Evolutionary conservation across 352 stramenopile genomes (phyloP).

Genomic region (Albugo candida): DNA sequence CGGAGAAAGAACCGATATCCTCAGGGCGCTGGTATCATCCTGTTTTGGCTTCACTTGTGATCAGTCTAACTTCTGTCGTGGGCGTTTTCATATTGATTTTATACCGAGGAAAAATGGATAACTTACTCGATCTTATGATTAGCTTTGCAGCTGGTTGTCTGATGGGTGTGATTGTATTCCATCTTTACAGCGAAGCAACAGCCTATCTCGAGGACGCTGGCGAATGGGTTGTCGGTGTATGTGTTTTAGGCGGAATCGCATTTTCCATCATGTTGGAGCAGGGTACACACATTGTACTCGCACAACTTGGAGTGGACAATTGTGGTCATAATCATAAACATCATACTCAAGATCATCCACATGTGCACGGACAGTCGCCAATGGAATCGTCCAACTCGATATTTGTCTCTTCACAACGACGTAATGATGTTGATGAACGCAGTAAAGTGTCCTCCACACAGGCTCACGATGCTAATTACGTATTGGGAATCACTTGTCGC

Average conservation of each 20-base stretch:
- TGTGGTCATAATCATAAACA: slow-evolving; percentile 3
- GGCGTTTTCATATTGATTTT: slow-evolving; percentile 9
- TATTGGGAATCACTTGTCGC: too few relatives aligned
- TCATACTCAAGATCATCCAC: background rate
- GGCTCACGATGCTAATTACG: too few relatives aligned
- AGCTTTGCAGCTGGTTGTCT: slow-evolving; percentile 13
- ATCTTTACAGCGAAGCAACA: slow-evolving; percentile 17
- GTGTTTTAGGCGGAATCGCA: slow-evolving; percentile 13
- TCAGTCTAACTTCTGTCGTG: slow-evolving; percentile 9
- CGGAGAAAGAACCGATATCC: background rate
- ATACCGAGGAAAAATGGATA: slow-evolving; percentile 5
- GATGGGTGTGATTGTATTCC: slow-evolving; percentile 19
- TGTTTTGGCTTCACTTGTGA: slow-evolving; percentile 7
- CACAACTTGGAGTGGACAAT: slow-evolving; percentile 9
- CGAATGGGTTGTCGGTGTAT: slow-evolving; percentile 15
- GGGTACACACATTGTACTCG: slow-evolving; percentile 12
- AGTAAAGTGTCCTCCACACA: too few relatives aligned
- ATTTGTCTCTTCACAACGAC: too few relatives aligned
- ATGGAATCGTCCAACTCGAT: too few relatives aligned
- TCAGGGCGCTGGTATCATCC: slow-evolving; percentile 3
- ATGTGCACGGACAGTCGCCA: too few relatives aligned
- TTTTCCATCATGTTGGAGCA: slow-evolving; percentile 16
- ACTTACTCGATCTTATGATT: slow-evolving; percentile 9
- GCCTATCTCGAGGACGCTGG: slow-evolving; percentile 12
- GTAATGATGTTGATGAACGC: too few relatives aligned